Evolutionary conservation across 176 grass and related monocot genomes (phyloP).

Genomic region (Phoenix dactylifera): DNA sequence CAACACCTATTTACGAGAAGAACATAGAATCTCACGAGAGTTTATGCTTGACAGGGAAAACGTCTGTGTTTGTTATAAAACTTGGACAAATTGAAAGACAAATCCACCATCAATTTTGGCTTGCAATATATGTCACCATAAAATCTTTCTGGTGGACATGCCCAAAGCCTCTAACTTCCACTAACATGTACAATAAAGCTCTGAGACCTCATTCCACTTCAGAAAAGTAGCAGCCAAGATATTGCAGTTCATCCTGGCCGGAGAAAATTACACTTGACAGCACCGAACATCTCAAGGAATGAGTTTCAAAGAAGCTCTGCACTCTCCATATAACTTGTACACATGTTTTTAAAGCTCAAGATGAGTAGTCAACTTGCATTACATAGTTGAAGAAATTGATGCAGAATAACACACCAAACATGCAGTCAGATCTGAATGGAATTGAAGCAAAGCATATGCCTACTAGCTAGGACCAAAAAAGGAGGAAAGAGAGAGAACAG

Average conservation of each 20-base stretch:
- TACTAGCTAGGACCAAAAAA: constrained; percentile 38
- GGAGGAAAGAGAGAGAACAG: no score
- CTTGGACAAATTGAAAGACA: no score
- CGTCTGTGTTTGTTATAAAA: no score
- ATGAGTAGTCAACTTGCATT: constrained; percentile 3
- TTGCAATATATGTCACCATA: no score
- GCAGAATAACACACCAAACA: constrained; percentile 24
- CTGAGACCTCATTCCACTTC: background rate
- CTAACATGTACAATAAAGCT: background rate
- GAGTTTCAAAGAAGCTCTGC: background rate
- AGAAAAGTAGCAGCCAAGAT: no score
- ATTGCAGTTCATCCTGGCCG: no score
- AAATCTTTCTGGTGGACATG: background rate
- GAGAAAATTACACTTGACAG: background rate
- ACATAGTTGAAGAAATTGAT: constrained; percentile 4
- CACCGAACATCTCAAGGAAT: no score
- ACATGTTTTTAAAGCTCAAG: no score
- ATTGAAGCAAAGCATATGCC: constrained; percentile 21
- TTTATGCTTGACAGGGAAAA: no score
- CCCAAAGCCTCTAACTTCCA: constrained; percentile 7
- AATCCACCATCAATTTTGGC: no score
- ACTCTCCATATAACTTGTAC: no score
- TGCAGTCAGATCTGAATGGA: constrained; percentile 23
- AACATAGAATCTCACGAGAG: no score
- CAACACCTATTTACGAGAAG: constrained; percentile 4